Conservation (phyloP, 257 asterid species). For the Cinchona pubescens region DNA sequence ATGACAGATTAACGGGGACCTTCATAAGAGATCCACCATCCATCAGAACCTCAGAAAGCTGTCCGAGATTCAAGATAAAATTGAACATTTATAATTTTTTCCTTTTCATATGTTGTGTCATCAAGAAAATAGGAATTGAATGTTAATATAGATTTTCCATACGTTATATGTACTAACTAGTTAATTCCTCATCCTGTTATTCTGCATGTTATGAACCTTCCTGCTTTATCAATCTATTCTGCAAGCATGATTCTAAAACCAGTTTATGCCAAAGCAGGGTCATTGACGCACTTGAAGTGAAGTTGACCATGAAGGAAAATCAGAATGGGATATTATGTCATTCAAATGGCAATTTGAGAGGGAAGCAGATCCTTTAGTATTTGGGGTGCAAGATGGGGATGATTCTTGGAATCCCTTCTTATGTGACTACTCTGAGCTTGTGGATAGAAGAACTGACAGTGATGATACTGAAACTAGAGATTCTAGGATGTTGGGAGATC, state of each 20-base stretch:
- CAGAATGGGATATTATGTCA: conserved; percentile 35
- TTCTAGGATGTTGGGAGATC: conserved; percentile 29
- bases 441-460: conserved; percentile 29
- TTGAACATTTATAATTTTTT: neutral
- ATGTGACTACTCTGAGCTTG: conserved; percentile 20
- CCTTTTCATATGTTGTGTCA: neutral
- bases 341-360: conserved; percentile 35
- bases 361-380: conserved; percentile 33
- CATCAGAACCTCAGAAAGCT: neutral
- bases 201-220: conserved; percentile 11
- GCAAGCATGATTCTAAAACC: conserved; percentile 24
- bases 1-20: neutral
- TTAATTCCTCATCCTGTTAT: neutral
- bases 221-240: conserved; percentile 13
- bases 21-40: neutral
- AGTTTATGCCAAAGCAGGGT: conserved; percentile 39
- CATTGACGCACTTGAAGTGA: conserved; percentile 40
- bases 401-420: conserved; percentile 29
- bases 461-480: conserved; percentile 22
- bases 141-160: neutral
- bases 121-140: neutral
- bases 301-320: conserved; percentile 57
- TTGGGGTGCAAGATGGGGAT: conserved; percentile 28
- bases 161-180: conserved; percentile 12
- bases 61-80: neutral